Evolutionary conservation across 441 rosid genomes (phyloP), one percentile per base, ranked within the genome.

Genomic region (Rhodomyrtus psidioides): DNA sequence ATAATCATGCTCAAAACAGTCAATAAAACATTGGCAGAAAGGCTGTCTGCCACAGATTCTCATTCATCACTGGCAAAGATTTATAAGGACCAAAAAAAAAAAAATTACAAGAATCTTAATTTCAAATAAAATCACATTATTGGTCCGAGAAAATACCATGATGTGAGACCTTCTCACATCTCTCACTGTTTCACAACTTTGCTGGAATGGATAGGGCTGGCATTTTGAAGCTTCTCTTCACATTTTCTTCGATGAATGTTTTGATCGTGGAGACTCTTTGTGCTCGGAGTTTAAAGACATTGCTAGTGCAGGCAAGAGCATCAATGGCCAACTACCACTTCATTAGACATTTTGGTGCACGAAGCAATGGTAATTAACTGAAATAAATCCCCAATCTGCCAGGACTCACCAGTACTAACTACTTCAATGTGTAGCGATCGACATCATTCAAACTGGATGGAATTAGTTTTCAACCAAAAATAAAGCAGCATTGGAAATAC

Each of bases 111-210:
- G 56, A 34, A 44, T 34, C 83, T 49, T 21, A 3, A 12, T 34
- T 39, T 70, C n/a, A 39, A 70, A 85, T n/a, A 39, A 30, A 26
- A 53, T 34, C 30, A 42, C 54, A 12, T 30, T 26, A 60, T 2
- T 39, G 83, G 88, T 75, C 65, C n/a, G 19, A 10, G 82, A 55
- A 87, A 8, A 83, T 92, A 93, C 95, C 96, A 94, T 86, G 96
- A 92, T 70, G 91, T 84, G 89, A 94, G 94, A 86, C 90, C 92
- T 90, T 87, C 91, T 90, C 55, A 85, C 89, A 90, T 91, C 94
- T 82, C 87, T 84, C 82, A n/a, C 88, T 56, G 88, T 87, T 84
- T 89, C 91, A 65, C 89, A 82, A 62, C 86, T 88, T 81, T 91
- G 88, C 85, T 84, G 87, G 46, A 84, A 85, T 17, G 90, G 89